Base-by-base conservation (phyloP, 148 eudicot genomes). In the Suaeda aralocaspica region DNA sequence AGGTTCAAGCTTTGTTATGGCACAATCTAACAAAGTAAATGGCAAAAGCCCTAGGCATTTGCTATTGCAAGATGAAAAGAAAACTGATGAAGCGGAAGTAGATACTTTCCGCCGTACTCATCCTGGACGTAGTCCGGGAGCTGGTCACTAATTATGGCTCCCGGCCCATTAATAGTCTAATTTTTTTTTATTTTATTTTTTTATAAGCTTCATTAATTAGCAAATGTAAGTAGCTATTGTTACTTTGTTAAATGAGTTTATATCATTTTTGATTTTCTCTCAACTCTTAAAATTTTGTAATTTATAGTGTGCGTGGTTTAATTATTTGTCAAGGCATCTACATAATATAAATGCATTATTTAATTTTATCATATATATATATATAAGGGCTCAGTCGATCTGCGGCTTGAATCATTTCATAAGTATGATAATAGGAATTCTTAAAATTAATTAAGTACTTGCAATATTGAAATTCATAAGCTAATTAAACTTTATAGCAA, bases 41-140 rank as follows among this genome's bases (percentile, higher is more conserved):
- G 69, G 39, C 12, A 29, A 51, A 46, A 64, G 50, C 42, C 59
- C 52, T 19, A 74, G 42, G 34, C 74, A 65, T 14, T 10, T 44
- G 58, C 12, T 31, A 33, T 14, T 21, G 4, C 19, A 21, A 13
- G 28, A 19, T 4, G 59, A 46, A 0, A 15, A 29, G 16, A 61
- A 52, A 25, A 53, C 24, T 44, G 56, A n/a, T 46, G 74, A 77
- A 64, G 50, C 51, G 59, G 61, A 45, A 19, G 50, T 72, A 22
- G 82, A 78, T 59, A 28, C 72, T 2, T 82, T 68, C 66, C 73
- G 69, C 5, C 80, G 72, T 63, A 72, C 80, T 14, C 2, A 28
- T 5, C 80, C 76, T 2, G 80, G 80, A 14, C 76, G 58, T 52
- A 77, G 80, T 48, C 80, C 80, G 21, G 76, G 80, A 41, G 75